Base-by-base conservation (phyloP, 495 filamentous ascomycete genomes). In the Lasiosphaeris hirsuta region DNA sequence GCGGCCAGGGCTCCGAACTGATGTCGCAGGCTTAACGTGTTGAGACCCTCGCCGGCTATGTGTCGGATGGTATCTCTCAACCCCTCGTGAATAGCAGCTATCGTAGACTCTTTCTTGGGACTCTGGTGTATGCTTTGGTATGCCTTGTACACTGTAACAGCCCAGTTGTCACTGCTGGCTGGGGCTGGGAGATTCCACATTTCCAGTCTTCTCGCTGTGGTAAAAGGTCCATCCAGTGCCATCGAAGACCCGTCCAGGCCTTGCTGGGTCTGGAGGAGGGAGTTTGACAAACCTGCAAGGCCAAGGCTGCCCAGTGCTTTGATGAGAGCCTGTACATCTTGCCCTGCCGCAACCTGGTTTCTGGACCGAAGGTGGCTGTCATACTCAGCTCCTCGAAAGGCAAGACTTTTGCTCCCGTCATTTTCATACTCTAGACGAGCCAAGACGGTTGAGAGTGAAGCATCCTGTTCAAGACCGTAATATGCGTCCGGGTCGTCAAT, bases 401-500 rank as follows among this genome's bases (percentile, higher is more conserved):
- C 83, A 39, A 98, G 81, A 53, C 89, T 93, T 65, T 96, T 96
- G 60, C 86, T 78, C 0, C 92, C 92, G 59, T 94, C 86, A 43
- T 84, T 81, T 72, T 98, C 95, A 64, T 96, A 93, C 62, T 96
- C 92, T n/a, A 97, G 79, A 30, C 86, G 84, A 23, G 88, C 83
- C 61, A 96, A 78, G 7, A 97, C 86, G 0, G 87, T 87, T 13
- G 79, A 75, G 40, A 98, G 73, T 45, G 84, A 89, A 10, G 90
- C 81, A 18, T 80, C 81, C 68, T 95, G 89, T 46, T 87, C 81
- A 17, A 97, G 85, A n/a, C 94, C 94, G 64, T 98, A 97, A 68
- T 92, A 97, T 14, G 92, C 84, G 67, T 98, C 94, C 11, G 92
- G 92, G 67, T 98, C 94, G 69, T 96, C 92, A 38, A 97, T 87